Base-by-base conservation (phyloP, 2,329 filamentous ascomycete genomes). In the Myriangium duriaei region DNA sequence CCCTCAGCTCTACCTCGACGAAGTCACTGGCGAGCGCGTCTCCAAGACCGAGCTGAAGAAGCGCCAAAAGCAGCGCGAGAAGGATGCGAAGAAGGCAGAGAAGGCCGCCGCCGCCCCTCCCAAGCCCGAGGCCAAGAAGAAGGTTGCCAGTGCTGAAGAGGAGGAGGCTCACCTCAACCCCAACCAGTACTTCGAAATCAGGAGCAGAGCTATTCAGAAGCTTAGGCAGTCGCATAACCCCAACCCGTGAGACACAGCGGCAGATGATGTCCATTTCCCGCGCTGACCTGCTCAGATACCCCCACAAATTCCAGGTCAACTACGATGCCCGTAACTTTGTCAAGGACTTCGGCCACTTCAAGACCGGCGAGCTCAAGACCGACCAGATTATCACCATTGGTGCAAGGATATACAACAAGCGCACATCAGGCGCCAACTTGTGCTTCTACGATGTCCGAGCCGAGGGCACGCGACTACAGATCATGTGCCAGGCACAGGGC, bases 171-270 rank as follows among this genome's bases (percentile, higher is more conserved):
- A 94, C 57, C 58, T 84, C 53, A 82, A 75, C 49, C 78, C 79
- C 31, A 84, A 83, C 57, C 79, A 83, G 79, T 98, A 96, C 69
- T 95, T 94, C 59, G 91, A 98, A 67, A 92, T 96, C 57, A 82
- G 91, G 46, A 92, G 81, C 54, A 76, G 83, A 50, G 73, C 72
- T 49, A 77, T 94, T 67, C 79, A 81, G 61, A 79, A 80, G 52
- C 72, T 88, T 46, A 74, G 79, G 53, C 67, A 79, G 55, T 76
- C 74, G 55, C 77, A 81, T 65, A 65, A 76, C 42, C 81, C 82
- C 29, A 81, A 88, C 55, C 83, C 83, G 36, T 39, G 19, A 21
- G 36, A 13, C 11, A 12, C n/a, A n/a, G n/a, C n/a, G n/a, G n/a
- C n/a, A 16, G 11, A 9, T 11, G 5, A 16, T 15, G 11, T 21